Percentiles rank a stretch among this genome's conserved stretches.
phyloP scores from a whole-genome alignment of 2,329 filamentous ascomycete species.

The Blumeria hordei region DNA sequence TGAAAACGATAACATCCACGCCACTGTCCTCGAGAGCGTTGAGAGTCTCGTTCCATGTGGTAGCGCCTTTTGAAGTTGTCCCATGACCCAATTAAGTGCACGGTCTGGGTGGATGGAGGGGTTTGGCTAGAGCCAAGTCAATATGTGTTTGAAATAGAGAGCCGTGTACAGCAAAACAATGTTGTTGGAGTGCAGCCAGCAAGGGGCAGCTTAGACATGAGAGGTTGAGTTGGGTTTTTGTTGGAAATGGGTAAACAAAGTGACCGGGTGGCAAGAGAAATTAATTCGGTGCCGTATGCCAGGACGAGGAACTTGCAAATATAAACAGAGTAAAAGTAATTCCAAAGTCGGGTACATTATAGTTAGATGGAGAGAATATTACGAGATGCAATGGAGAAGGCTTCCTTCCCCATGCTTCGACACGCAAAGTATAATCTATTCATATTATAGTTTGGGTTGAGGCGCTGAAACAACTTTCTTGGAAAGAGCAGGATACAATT shows the following conservation, averaged over 20 bases:
- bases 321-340: too few relatives aligned
- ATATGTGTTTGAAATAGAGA: conserved; percentile 1
- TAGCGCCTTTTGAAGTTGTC: conserved; percentile 72
- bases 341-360: too few relatives aligned
- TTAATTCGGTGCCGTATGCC: too few relatives aligned
- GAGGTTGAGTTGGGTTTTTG: neutral
- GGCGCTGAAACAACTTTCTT: too few relatives aligned
- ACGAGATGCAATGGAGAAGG: too few relatives aligned
- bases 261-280: too few relatives aligned
- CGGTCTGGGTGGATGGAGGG: conserved; percentile 35
- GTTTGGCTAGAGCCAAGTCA: conserved; percentile 25
- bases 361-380: too few relatives aligned
- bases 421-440: too few relatives aligned
- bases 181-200: conserved; percentile 3
- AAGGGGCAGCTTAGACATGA: conserved; percentile 4
- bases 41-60: conserved; percentile 55
- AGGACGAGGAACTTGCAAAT: too few relatives aligned
- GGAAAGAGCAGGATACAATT: neutral
- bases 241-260: too few relatives aligned
- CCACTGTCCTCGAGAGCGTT: conserved; percentile 56
- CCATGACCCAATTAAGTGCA: conserved; percentile 78
- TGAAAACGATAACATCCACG: conserved; percentile 69
- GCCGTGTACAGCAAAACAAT: neutral
- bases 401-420: too few relatives aligned
- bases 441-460: too few relatives aligned